Base-by-base conservation (phyloP, 2,329 filamentous ascomycete species). In the Hymenoscyphus fraxineus region DNA sequence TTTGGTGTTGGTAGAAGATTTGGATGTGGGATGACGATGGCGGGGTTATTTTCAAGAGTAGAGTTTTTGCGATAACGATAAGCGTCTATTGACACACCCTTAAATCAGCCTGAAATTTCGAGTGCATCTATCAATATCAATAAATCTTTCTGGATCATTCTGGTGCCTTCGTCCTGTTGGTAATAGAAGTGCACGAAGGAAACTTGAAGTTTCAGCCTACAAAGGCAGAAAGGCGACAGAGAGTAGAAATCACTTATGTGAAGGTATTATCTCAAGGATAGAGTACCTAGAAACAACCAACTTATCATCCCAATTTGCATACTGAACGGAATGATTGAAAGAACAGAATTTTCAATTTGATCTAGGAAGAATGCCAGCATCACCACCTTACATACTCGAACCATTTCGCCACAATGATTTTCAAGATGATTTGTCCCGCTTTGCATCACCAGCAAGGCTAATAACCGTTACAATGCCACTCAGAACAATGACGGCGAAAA, bases 1-100 rank as follows among this genome's bases (percentile, higher is more conserved):
- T 35, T 54, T 22, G 19, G 47, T 27, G 38, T 58, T 61, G 56
- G 57, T 55, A 55, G 27, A 57, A 32, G 59, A 41, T 64, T 35
- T 61, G 12, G 39, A 63, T 64, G 66, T 68, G 67, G 65, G 65
- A 67, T 64, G 67, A 60, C 60, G 59, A 62, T 70, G 70, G 68
- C 63, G 70, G 70, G 67, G 67, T 65, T 63, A 44, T 62, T 60
- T 61, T 54, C 60, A 38, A 59, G 35, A 10, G 35, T 35, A 59
- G 47, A 54, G 47, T 27, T 59, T 59, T 59, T 59, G 58, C 58
- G 58, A 59, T 59, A 59, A 59, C 35, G 58, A 59, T 59, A 59
- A 59, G 38, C 16, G 2, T 41, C 19, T 54, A 54, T 54, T 54
- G 12, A 54, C 47, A 54, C 47, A 54, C 47, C 19, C 47, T 27